These are phyloP conservation scores for Talaromyces sp. DNA, from an alignment of 2,329 filamentous ascomycete species.

Conservation along the genomic window DNA sequence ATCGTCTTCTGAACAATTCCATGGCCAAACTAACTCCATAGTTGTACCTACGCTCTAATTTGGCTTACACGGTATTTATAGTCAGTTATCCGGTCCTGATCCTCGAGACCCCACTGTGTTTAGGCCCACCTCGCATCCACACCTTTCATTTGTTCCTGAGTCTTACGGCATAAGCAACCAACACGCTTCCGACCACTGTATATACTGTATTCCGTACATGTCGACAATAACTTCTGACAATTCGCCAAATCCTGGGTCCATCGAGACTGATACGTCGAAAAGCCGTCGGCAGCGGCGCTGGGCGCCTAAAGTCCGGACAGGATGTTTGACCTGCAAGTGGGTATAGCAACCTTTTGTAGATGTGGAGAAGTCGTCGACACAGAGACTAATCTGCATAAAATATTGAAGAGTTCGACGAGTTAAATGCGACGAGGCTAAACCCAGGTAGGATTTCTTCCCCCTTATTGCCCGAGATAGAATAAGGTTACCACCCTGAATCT, in stretches of 20 bases:
- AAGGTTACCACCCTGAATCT: background rate
- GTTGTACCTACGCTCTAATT: too few relatives aligned
- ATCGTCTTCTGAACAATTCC: background rate
- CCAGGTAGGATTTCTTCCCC: background rate
- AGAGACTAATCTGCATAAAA: background rate
- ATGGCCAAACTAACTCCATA: background rate
- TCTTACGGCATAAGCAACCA: background rate
- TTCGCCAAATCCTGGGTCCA: background rate
- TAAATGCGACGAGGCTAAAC: conserved; percentile 15
- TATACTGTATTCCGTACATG: background rate
- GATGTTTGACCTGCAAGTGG: conserved; percentile 17
- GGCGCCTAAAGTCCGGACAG: conserved; percentile 16
- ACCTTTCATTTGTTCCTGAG: background rate
- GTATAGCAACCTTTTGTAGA: background rate
- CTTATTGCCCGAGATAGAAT: background rate
- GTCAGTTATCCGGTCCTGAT: too few relatives aligned
- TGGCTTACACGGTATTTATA: background rate
- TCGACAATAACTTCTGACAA: background rate
- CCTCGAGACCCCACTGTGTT: background rate
- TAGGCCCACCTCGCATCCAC: background rate
- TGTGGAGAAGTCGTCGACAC: too few relatives aligned
- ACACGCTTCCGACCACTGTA: background rate
- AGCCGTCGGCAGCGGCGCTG: conserved; percentile 9
- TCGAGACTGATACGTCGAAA: background rate
- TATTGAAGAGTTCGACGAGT: conserved; percentile 12